These are phyloP conservation scores for Arachnopeziza araneosa DNA, from an alignment of 2,329 filamentous ascomycete genomes.

Conservation along the genomic window DNA sequence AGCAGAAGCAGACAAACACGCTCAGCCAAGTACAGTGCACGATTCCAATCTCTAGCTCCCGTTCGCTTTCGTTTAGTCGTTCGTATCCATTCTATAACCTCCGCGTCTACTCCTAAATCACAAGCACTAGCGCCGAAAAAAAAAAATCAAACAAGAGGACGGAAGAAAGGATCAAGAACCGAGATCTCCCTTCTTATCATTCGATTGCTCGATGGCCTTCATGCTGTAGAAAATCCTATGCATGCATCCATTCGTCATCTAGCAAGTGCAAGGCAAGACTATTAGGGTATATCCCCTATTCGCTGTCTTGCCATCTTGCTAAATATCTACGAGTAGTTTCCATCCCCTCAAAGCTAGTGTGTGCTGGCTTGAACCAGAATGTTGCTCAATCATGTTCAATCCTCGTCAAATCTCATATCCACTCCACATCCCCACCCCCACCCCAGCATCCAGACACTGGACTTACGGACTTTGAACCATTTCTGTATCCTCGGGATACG, in stretches of 20 bases:
- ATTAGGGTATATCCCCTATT: neutral
- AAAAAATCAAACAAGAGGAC: neutral
- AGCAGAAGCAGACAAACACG: neutral
- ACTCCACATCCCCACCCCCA: neutral
- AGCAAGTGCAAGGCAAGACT: neutral
- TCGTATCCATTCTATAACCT: neutral
- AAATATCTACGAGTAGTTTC: neutral
- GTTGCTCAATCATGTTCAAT: neutral
- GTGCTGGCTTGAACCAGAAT: neutral
- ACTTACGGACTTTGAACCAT: neutral
- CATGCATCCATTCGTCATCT: neutral
- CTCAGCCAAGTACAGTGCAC: neutral
- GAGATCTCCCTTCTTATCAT: neutral
- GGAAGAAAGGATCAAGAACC: neutral
- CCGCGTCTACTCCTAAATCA: neutral
- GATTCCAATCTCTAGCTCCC: neutral
- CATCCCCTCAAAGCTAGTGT: neutral
- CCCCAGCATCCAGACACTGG: neutral
- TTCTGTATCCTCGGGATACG: conserved; percentile 10
- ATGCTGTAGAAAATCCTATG: neutral
- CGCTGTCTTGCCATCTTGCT: neutral
- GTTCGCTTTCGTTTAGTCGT: neutral
- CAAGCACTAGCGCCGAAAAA: neutral
- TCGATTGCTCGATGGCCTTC: neutral
- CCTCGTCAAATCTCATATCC: neutral